Evolutionary conservation across 2,329 filamentous ascomycete genomes (phyloP).

Genomic region (Fusarium sp.): DNA sequence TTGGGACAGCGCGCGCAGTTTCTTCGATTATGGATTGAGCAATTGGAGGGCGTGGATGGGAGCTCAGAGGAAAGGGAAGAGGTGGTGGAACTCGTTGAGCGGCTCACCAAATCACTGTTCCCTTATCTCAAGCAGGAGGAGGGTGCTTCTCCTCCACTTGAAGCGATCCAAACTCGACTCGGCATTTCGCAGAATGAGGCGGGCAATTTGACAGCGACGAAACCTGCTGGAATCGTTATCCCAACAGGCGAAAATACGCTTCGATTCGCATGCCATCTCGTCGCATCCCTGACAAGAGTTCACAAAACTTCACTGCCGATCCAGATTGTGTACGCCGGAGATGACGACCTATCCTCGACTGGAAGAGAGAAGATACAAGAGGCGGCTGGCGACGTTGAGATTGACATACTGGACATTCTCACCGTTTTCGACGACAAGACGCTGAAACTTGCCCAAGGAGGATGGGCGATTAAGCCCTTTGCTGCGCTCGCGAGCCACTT

Average conservation of each 20-base stretch:
- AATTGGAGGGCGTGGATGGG: conserved; percentile 12
- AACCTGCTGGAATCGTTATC: conserved; percentile 49
- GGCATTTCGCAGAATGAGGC: not conserved
- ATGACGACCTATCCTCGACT: conserved; percentile 42
- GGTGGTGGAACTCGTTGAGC: conserved; percentile 9
- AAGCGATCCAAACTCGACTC: conserved; percentile 20
- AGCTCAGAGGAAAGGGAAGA: not conserved
- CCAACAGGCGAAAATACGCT: conserved; percentile 46
- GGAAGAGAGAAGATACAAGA: conserved; percentile 41
- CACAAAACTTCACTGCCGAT: conserved; percentile 48
- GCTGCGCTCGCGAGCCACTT: conserved; percentile 50
- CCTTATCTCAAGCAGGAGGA: conserved; percentile 38
- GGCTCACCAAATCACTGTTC: conserved; percentile 28
- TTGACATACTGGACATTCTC: conserved; percentile 48
- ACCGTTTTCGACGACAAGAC: conserved; percentile 47
- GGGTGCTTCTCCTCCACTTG: conserved; percentile 22
- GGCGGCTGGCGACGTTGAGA: conserved; percentile 17
- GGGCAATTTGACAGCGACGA: conserved; percentile 17
- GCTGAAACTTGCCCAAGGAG: conserved; percentile 43
- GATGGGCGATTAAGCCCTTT: conserved; percentile 56
- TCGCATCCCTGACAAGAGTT: conserved; percentile 45
- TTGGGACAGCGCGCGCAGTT: conserved; percentile 44
- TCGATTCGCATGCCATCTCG: conserved; percentile 50
- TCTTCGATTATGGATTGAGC: conserved; percentile 27
- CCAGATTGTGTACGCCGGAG: conserved; percentile 51